phyloP scores from a whole-genome alignment of 805 yeast genomes.

The Komagataella phaffii region DNA sequence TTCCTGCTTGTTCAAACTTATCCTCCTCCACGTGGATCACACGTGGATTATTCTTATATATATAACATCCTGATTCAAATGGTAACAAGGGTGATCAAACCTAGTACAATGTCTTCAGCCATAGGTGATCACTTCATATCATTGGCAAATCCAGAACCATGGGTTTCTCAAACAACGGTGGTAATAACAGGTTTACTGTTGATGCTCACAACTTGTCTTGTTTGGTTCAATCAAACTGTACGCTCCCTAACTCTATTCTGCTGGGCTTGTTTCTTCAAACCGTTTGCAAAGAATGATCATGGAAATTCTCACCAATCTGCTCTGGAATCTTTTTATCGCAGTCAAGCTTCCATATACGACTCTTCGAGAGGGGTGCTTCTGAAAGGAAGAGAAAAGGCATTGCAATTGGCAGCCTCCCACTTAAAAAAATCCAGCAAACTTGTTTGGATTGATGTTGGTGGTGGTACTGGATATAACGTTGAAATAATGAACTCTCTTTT shows the following conservation, averaged over 20 bases:
- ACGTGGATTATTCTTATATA: neutral
- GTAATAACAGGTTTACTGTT: neutral
- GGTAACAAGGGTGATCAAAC: neutral
- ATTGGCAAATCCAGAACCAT: neutral
- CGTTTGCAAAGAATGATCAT: conserved; percentile 10
- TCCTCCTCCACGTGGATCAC: neutral
- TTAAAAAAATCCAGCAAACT: conserved; percentile 26
- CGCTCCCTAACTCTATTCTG: conserved; percentile 17
- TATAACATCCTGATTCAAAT: neutral
- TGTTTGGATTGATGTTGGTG: conserved; percentile 74
- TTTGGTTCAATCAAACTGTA: neutral
- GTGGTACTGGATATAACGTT: conserved; percentile 78
- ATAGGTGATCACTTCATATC: neutral
- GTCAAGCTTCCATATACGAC: conserved; percentile 70
- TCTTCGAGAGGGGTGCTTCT: conserved; percentile 51
- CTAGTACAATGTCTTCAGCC: neutral
- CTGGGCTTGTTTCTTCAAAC: conserved; percentile 42
- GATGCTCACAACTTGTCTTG: neutral
- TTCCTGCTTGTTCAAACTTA: neutral
- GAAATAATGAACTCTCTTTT: conserved; percentile 55
- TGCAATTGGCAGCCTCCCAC: conserved; percentile 47
- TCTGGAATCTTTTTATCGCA: conserved; percentile 58
- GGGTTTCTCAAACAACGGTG: neutral
- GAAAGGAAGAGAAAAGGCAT: conserved; percentile 58
- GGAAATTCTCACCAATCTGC: conserved; percentile 37